A percentile compares a stretch with the other conserved stretches of the same genome.
Conservation (phyloP, 257 asterid genomes). For the Solanum bukasovii region DNA sequence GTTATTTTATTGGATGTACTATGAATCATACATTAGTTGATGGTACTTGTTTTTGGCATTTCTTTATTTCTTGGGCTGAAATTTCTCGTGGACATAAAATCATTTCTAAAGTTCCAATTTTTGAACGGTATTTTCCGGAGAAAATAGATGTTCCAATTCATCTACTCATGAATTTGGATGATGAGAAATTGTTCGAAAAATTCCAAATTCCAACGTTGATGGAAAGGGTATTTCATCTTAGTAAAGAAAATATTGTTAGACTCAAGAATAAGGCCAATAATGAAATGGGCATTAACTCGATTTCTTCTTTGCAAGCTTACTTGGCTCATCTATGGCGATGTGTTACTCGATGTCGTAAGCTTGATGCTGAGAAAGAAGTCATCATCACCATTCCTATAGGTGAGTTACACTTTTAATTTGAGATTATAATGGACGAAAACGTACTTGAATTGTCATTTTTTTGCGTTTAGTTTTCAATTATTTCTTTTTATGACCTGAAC, state of each 20-base stretch:
- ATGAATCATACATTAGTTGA: conserved; percentile 26
- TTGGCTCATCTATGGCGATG: conserved; percentile 39
- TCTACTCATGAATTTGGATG: conserved; percentile 7
- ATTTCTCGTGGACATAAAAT: conserved; percentile 13
- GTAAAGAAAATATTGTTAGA: conserved; percentile 8
- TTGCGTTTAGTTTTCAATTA: too few relatives aligned
- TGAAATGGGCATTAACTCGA: conserved; percentile 4
- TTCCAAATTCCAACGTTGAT: not conserved
- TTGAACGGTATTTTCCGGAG: conserved; percentile 16
- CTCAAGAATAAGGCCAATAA: conserved; percentile 28
- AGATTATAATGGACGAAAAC: too few relatives aligned
- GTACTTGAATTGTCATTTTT: too few relatives aligned
- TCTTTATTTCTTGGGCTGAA: conserved; percentile 41
- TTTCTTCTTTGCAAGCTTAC: conserved; percentile 39
- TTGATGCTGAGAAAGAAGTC: not conserved
- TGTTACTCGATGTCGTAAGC: conserved; percentile 11
- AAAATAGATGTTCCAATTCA: not conserved
- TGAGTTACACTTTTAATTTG: not conserved
- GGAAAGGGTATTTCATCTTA: conserved; percentile 21
- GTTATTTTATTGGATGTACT: conserved; percentile 25
- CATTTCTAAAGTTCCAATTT: conserved; percentile 10
- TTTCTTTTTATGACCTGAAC: too few relatives aligned
- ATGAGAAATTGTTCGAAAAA: not conserved
- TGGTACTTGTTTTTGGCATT: conserved; percentile 35
- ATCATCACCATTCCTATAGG: conserved; percentile 11